Evolutionary conservation across 495 filamentous ascomycete species (phyloP).

Genomic region (Haplographium delicatum): DNA sequence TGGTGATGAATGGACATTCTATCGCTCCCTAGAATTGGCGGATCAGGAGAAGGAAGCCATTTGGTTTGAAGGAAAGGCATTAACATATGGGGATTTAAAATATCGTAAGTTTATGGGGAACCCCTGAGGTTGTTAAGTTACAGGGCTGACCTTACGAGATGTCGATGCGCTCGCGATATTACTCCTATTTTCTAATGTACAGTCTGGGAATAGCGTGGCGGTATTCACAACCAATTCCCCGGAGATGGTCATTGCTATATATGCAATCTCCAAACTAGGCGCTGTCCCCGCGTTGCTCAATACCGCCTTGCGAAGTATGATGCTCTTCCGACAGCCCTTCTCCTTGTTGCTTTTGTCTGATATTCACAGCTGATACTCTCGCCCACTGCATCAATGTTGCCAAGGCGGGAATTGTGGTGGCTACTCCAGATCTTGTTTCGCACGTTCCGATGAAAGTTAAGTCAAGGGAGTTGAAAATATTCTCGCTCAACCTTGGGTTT

Average conservation of each 20-base stretch:
- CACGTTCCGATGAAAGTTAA: slow-evolving; percentile 21
- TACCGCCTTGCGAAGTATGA: not conserved
- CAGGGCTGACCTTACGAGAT: not conserved
- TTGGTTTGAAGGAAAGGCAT: slow-evolving; percentile 44
- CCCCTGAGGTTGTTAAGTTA: not conserved
- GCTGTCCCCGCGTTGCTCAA: slow-evolving; percentile 1
- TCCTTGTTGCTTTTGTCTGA: not conserved
- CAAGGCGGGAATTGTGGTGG: slow-evolving; percentile 9
- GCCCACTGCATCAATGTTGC: slow-evolving; percentile 5
- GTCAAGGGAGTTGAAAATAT: slow-evolving; percentile 24
- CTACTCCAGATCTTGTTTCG: slow-evolving; percentile 37
- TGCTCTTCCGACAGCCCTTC: not conserved
- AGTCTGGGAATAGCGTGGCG: slow-evolving; percentile 36
- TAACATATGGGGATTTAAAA: slow-evolving; percentile 41
- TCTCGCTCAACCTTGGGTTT: slow-evolving; percentile 34
- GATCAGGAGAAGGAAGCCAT: slow-evolving; percentile 35
- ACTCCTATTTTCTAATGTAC: slow-evolving; percentile 31
- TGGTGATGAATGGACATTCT: slow-evolving; percentile 37
- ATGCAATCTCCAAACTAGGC: slow-evolving; percentile 1
- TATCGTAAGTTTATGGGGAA: not conserved
- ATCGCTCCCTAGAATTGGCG: slow-evolving; percentile 36
- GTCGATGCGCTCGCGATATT: slow-evolving; percentile 30
- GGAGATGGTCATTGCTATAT: slow-evolving; percentile 5
- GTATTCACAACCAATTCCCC: slow-evolving; percentile 34
- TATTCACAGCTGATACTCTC: slow-evolving; percentile 31